Percentiles rank a stretch among this genome's conserved stretches.
Conservation (phyloP, 345 rosid species). For the Anacardium occidentale region DNA sequence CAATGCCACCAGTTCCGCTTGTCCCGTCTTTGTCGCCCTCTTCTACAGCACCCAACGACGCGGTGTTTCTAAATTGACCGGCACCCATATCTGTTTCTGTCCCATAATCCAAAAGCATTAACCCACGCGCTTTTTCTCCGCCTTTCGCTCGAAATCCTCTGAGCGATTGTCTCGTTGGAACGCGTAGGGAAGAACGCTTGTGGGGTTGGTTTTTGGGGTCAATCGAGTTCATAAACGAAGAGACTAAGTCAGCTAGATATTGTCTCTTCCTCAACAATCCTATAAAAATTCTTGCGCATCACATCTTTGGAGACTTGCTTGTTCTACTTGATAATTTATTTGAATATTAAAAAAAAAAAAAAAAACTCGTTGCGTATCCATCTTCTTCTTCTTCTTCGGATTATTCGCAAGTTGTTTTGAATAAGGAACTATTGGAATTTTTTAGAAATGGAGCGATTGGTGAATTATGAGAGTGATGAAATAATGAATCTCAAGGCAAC, state of each 20-base stretch:
- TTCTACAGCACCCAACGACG: slow-evolving; percentile 25
- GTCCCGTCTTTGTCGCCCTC: slow-evolving; percentile 51
- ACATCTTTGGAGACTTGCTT: slow-evolving; percentile 17
- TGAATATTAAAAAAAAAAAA: neutral
- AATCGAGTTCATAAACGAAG: slow-evolving; percentile 34
- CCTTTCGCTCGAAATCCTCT: neutral
- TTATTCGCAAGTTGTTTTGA: neutral
- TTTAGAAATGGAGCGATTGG: slow-evolving; percentile 17
- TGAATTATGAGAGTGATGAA: slow-evolving; percentile 40
- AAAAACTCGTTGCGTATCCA: neutral
- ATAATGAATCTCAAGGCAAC: slow-evolving; percentile 65
- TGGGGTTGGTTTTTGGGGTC: slow-evolving; percentile 16
- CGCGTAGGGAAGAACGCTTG: slow-evolving; percentile 23
- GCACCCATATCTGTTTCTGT: slow-evolving; percentile 38
- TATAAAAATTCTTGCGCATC: slow-evolving; percentile 35
- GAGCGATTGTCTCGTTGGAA: neutral
- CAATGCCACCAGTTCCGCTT: slow-evolving; percentile 32
- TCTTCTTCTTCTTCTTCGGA: neutral
- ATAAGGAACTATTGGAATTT: neutral
- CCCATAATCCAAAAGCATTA: neutral
- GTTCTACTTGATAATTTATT: neutral
- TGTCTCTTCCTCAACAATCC: slow-evolving; percentile 17
- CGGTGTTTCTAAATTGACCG: slow-evolving; percentile 38
- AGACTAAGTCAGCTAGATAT: slow-evolving; percentile 18
- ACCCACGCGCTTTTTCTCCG: slow-evolving; percentile 19